Base-by-base conservation (phyloP, 305 asterid species). In the Ruellia speciosa region DNA sequence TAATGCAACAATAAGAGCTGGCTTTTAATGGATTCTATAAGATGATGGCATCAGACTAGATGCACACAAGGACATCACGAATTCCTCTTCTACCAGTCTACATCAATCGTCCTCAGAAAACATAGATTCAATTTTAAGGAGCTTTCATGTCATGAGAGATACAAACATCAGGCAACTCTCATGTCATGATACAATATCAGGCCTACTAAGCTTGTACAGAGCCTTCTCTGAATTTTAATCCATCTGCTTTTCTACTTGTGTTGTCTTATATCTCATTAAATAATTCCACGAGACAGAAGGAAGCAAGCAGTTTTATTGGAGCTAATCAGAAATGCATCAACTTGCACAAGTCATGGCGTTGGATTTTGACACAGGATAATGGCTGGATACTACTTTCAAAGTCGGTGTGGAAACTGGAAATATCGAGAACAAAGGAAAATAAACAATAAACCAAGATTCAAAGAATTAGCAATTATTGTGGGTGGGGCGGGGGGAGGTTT, bases 281-380 rank as follows among this genome's bases (percentile, higher is more conserved):
- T 61, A 84, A 63, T 66, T 88, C 95, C 79, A 79, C 62, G 43
- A 92, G 86, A 66, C 92, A 86, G 52, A 74, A 77, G 14, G 97
- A 92, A 73, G 96, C 75, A 51, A 82, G 62, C 53, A 78, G 77
- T 68, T 84, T 92, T 40, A 84, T 70, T 39, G 78, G 66, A 65
- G 84, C 74, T 56, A 88, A 79, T 58, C 99, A 97, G 61, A 84
- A 92, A 73, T 92, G 87, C 79, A 92, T 66, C 68, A 92, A 69
- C 81, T 71, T 86, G 94, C 95, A 88, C 73, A 84, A 66, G 60
- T 84, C 84, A 51, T 66, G 90, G 79, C 95, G 84, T 63, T 65
- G 74, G 66, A 86, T 78, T 76, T 82, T 74, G 62, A 80, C 66
- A 72, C 61, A 78, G 64, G 88, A 66, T 19, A 70, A 47, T 15